Conservation (phyloP, 1,284 basidiomycete species). For the Xerocomus amazonicus region DNA sequence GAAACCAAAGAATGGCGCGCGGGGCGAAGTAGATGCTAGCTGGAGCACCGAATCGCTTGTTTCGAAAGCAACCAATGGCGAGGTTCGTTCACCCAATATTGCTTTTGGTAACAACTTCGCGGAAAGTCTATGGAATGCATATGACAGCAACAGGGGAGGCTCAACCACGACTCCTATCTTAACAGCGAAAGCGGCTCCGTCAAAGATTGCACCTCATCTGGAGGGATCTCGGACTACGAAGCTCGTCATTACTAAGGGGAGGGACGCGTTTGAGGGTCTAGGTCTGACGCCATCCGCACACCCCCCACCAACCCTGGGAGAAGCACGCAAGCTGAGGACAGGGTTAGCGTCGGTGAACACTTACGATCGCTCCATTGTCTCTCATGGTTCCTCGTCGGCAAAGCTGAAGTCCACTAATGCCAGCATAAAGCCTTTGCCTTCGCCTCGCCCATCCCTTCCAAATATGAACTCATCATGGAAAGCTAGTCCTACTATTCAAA, state of each 20-base stretch:
- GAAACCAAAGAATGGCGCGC: slow-evolving; percentile 22
- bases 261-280: slow-evolving; percentile 76
- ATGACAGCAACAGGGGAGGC: slow-evolving; percentile 33
- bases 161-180: slow-evolving; percentile 21
- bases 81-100: slow-evolving; percentile 10
- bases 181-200: slow-evolving; percentile 20
- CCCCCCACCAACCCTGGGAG: slow-evolving; percentile 65
- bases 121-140: slow-evolving; percentile 51
- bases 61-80: slow-evolving; percentile 25
- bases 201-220: slow-evolving; percentile 26
- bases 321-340: slow-evolving; percentile 66
- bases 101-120: slow-evolving; percentile 55
- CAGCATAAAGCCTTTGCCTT: slow-evolving; percentile 38
- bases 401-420: slow-evolving; percentile 33
- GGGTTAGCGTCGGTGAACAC: slow-evolving; percentile 52
- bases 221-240: slow-evolving; percentile 30
- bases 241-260: slow-evolving; percentile 37
- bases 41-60: slow-evolving; percentile 42
- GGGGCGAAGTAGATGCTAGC: slow-evolving; percentile 37
- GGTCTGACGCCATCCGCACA: slow-evolving; percentile 47
- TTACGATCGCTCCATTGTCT: slow-evolving; percentile 24
- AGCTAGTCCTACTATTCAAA: slow-evolving; percentile 12
- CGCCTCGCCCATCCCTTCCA: slow-evolving; percentile 43
- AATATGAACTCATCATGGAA: slow-evolving; percentile 21
- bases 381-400: slow-evolving; percentile 22